Evolutionary conservation across 2,329 filamentous ascomycete genomes (phyloP), one percentile per base, ranked within the genome.

Genomic region (Aphanoascus verrucosus): DNA sequence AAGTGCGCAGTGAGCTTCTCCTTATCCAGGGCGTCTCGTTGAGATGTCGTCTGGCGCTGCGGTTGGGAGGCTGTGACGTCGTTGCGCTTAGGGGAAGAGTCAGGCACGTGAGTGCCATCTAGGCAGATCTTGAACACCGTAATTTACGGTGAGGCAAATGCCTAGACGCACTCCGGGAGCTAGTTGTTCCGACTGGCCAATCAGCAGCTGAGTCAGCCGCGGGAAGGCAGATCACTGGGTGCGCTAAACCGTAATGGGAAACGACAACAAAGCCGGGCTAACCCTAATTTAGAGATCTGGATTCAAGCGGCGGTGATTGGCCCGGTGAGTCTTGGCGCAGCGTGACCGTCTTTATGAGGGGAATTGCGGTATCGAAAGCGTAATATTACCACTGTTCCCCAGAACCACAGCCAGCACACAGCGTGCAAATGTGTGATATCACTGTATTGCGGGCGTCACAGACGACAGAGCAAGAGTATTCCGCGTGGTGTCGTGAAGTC

Each of bases 181-280:
- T 28, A 28, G 23, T 28, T 28, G 23, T 28, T 28, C 23, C 23
- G 23, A 37, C n/a, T n/a, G 31, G 15, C 49, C 49, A 52, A 20
- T 46, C 23, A 46, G 41, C 40, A 12, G 9, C 17, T 14, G 31
- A 32, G 17, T 34, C 44, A 53, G 44, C 35, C 51, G 37, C 51
- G 37, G 43, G 28, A 35, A 31, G 40, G 51, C 17, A 53, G 51
- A 53, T 53, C 51, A 49, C 44, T 48, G 23, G 37, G 15, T 28
- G 4, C 50, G 42, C 50, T 52, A 52, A 19, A 6, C 41, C 50
- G 3, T 20, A 41, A 40, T 42, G 12, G 38, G 38, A 2, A 1
- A 8, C 48, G 51, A 19, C 51, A 53, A 17, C 51, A 43, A 35
- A 53, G 51, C 45, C n/a, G 35, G 44, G 37, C 45, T 53, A 48